phyloP scores from a whole-genome alignment of 805 yeast genomes.

The Candida pini region DNA sequence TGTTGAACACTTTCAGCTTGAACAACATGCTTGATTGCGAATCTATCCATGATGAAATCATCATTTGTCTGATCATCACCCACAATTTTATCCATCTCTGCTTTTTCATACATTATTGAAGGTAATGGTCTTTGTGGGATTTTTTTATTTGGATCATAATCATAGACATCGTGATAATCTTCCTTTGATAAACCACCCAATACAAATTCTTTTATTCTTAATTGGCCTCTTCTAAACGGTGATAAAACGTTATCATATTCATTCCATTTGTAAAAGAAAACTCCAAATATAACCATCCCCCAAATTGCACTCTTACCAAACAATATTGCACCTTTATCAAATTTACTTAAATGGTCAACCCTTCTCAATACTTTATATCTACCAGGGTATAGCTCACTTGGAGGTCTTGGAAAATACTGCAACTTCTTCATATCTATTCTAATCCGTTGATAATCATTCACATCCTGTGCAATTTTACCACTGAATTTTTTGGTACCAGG shows the following conservation, averaged over 20 bases:
- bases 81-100: slow-evolving; percentile 26
- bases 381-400: slow-evolving; percentile 69
- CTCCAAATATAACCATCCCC: slow-evolving; percentile 48
- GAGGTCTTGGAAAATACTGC: slow-evolving; percentile 75
- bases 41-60: slow-evolving; percentile 58
- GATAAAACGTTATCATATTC: slow-evolving; percentile 74
- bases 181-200: slow-evolving; percentile 49
- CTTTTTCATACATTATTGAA: slow-evolving; percentile 33
- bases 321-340: slow-evolving; percentile 55
- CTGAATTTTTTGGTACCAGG: slow-evolving; percentile 53
- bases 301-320: slow-evolving; percentile 47
- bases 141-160: slow-evolving; percentile 34
- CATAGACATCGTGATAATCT: slow-evolving; percentile 58
- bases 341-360: slow-evolving; percentile 45
- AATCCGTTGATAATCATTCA: slow-evolving; percentile 61
- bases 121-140: slow-evolving; percentile 34
- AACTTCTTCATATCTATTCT: slow-evolving; percentile 68
- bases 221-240: slow-evolving; percentile 56
- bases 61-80: slow-evolving; percentile 30
- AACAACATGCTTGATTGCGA: slow-evolving; percentile 55
- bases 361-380: slow-evolving; percentile 66
- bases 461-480: slow-evolving; percentile 50
- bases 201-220: slow-evolving; percentile 47
- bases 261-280: slow-evolving; percentile 79
- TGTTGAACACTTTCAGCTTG: slow-evolving; percentile 71